These are phyloP conservation scores for Cyclocybe cylindracea DNA, from an alignment of 768 basidiomycete species.

Conservation along the genomic window DNA sequence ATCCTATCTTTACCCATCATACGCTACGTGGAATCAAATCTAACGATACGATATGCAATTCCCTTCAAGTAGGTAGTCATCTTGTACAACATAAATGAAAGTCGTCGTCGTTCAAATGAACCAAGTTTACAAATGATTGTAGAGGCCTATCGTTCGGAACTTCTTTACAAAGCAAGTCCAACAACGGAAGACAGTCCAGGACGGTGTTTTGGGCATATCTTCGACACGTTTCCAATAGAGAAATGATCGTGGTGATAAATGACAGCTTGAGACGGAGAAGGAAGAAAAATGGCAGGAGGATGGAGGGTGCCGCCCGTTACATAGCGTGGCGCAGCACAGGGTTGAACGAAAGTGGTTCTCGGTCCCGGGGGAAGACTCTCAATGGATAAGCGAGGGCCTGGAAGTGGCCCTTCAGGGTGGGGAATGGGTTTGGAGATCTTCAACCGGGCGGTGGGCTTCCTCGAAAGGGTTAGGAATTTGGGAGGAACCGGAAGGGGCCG, in stretches of 20 bases:
- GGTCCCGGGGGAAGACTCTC: background rate
- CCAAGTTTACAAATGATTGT: background rate
- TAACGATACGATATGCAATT: too few relatives aligned
- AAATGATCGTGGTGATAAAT: background rate
- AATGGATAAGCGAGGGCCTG: slow-evolving; percentile 8
- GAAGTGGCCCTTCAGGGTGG: slow-evolving; percentile 12
- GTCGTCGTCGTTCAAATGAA: background rate
- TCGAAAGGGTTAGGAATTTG: too few relatives aligned
- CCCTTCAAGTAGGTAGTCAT: too few relatives aligned
- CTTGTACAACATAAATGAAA: background rate
- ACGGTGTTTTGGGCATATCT: background rate
- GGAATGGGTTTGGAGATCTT: slow-evolving; percentile 13
- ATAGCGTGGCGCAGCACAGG: slow-evolving; percentile 3
- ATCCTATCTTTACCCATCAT: too few relatives aligned
- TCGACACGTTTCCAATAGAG: background rate
- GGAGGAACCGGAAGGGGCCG: too few relatives aligned
- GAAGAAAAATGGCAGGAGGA: slow-evolving; percentile 2
- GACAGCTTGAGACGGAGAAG: slow-evolving; percentile 3
- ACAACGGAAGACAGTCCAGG: background rate
- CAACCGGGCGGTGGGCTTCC: too few relatives aligned
- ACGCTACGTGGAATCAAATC: too few relatives aligned
- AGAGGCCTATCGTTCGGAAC: background rate
- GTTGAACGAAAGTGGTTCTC: slow-evolving; percentile 1
- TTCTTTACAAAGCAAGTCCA: slow-evolving; percentile 6
- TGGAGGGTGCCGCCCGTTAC: slow-evolving; percentile 6